Conservation (phyloP, 176 grass and related monocot genomes). For the Saccharum officinarum region DNA sequence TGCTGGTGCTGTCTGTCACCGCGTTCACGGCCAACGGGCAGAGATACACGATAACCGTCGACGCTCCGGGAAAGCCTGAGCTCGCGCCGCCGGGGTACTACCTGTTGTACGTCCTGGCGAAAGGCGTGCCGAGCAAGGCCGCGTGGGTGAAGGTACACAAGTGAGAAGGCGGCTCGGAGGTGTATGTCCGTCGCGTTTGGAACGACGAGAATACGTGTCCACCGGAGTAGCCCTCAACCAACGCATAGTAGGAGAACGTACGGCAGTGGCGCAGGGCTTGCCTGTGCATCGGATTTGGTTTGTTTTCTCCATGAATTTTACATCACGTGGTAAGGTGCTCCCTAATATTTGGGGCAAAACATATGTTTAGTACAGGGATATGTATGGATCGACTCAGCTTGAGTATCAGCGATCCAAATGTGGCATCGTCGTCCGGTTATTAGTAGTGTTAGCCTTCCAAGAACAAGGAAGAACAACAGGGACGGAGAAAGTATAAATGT, state of each 20-base stretch:
- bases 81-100: conserved; percentile 78
- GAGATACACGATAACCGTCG: not conserved
- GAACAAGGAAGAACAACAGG: not conserved
- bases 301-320: conserved; percentile 2
- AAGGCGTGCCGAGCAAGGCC: conserved; percentile 70
- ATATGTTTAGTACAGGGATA: conserved; percentile 8
- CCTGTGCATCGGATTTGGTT: not conserved
- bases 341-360: not conserved
- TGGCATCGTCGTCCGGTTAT: not conserved
- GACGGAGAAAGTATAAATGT: not conserved
- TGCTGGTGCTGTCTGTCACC: conserved; percentile 56
- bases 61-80: conserved; percentile 47
- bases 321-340: not conserved
- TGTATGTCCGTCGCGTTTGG: not conserved
- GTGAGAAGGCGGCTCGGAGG: not conserved
- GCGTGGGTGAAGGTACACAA: conserved; percentile 66
- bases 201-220: not conserved
- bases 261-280: not conserved
- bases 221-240: not conserved
- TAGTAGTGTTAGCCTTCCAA: not conserved
- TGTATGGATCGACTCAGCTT: not conserved
- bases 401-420: not conserved
- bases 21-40: conserved; percentile 18
- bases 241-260: not conserved
- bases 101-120: conserved; percentile 53